Base-by-base conservation (phyloP, 129 eudicot genomes). In the Solidago caesia region DNA sequence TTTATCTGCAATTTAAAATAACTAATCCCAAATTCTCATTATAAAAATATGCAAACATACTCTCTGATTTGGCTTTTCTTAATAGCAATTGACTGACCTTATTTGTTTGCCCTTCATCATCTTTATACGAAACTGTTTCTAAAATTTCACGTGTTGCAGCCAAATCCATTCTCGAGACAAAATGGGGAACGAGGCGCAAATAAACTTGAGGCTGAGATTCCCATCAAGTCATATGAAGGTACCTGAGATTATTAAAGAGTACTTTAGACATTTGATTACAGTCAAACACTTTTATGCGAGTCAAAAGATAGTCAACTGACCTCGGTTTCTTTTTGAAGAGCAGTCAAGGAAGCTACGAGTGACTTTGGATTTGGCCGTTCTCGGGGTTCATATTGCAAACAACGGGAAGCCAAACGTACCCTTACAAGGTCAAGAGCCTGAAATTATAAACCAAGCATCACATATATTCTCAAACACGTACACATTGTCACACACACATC, bases 361-460 rank as follows among this genome's bases (percentile, higher is more conserved):
- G 89, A 82, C 72, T 85, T 82, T 39, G 85, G 57, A 81, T 88
- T 82, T 45, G 92, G 92, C 0, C 92, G 85, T 76, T 88, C 92
- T 68, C 80, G 86, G 16, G 89, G 89, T 68, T 88, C 92, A 14
- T 88, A 88, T 7, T 85, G 89, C 68, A 88, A 83, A 80, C 92
- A 88, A 7, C 92, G 85, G 33, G 92, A 88, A 68, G 92, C 92
- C 63, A 88, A 76, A 51, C 89, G 92, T 71, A 88, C 39, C 39
- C 39, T 33, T 33, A 33, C 3, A 33, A 33, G 39, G 39, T 33
- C 3, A 33, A 33, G 39, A 33, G 39, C 39, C 39, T 33, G 39
- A 33, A 33, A 21, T 21, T 21, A 21, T 21, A 21, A 21, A 33
- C 39, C 39, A 33, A 33, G 2, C 39, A 33, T 33, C 3, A 33